Evolutionary conservation across 2,329 filamentous ascomycete species (phyloP).

Genomic region (Fusarium verticillioides): DNA sequence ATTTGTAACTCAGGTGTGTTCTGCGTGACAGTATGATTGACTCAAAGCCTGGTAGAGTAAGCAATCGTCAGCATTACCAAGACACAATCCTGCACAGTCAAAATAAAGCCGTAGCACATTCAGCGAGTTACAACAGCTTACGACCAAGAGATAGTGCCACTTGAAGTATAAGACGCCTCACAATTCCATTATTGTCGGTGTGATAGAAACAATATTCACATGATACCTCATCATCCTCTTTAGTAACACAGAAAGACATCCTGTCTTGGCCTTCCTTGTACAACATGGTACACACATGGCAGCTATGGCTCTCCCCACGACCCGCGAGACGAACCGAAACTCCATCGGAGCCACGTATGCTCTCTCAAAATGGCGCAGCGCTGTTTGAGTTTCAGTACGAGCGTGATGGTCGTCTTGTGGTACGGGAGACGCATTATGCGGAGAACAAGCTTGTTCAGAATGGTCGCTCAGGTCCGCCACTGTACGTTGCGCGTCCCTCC

Average conservation of each 20-base stretch:
- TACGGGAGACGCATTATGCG: not conserved
- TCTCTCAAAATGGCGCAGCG: not conserved
- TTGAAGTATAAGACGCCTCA: not conserved
- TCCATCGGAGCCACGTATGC: not conserved
- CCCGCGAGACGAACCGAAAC: not conserved
- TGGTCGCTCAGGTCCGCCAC: not conserved
- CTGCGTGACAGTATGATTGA: not conserved
- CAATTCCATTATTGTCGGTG: not conserved
- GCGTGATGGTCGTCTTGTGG: not conserved
- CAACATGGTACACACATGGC: not conserved
- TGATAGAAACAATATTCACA: not conserved
- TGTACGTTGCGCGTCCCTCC: too few relatives aligned
- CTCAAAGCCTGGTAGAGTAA: not conserved
- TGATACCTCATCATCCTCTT: rapidly evolving
- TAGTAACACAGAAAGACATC: rapidly evolving
- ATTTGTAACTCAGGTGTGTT: rapidly evolving
- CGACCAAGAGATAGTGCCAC: not conserved
- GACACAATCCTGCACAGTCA: not conserved
- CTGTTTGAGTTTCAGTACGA: not conserved
- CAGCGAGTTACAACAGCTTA: not conserved
- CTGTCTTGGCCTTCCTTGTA: not conserved
- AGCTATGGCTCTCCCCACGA: not conserved
- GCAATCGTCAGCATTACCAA: not conserved
- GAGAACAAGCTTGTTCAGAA: not conserved
- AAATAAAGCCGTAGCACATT: not conserved